phyloP scores from a whole-genome alignment of 768 basidiomycete species.

The Lentinula guzmanii region DNA sequence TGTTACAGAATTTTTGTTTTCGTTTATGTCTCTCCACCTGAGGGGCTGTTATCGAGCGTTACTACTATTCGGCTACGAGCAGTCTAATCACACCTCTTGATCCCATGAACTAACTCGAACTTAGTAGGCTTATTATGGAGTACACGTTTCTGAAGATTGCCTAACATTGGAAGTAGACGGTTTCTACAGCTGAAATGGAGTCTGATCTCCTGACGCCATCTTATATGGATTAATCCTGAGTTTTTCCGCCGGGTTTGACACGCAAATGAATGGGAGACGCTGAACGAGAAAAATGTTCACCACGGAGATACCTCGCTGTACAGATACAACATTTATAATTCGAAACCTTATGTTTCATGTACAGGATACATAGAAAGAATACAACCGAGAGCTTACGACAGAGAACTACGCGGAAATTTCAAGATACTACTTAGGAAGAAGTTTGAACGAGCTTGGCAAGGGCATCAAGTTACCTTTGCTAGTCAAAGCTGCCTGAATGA shows the following conservation, averaged over 20 bases:
- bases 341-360: background rate
- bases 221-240: background rate
- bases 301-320: background rate
- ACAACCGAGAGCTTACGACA: background rate
- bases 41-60: too few relatives aligned
- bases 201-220: background rate
- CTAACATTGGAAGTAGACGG: background rate
- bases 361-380: background rate
- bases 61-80: too few relatives aligned
- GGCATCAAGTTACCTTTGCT: slow-evolving; percentile 59
- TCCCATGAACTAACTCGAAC: too few relatives aligned
- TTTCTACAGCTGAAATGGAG: background rate
- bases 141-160: too few relatives aligned
- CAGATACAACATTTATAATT: background rate
- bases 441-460: slow-evolving; percentile 31
- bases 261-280: background rate
- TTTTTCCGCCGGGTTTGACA: background rate
- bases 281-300: background rate
- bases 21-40: too few relatives aligned
- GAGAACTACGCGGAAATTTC: background rate
- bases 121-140: too few relatives aligned
- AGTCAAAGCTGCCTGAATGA: slow-evolving; percentile 73
- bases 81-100: too few relatives aligned
- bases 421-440: background rate
- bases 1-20: too few relatives aligned